Evolutionary conservation across 768 basidiomycete species (phyloP).

Genomic region (Russula virescens): DNA sequence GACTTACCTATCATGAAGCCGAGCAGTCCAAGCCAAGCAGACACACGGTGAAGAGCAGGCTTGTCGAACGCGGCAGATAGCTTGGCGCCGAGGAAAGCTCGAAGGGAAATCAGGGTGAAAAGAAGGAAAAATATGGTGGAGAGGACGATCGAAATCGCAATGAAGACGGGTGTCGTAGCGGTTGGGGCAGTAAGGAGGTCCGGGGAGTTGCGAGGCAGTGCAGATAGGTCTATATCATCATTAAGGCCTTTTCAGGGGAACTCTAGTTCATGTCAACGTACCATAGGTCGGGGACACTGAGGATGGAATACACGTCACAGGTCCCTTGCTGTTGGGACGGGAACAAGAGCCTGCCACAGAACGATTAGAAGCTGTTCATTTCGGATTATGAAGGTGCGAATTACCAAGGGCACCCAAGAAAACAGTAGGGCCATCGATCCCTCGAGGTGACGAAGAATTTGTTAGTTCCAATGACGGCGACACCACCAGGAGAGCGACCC

Average conservation of each 20-base stretch:
- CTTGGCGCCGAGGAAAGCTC: conserved; percentile 55
- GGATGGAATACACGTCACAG: conserved; percentile 50
- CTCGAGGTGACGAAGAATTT: conserved; percentile 28
- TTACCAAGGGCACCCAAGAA: conserved; percentile 65
- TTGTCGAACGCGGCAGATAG: conserved; percentile 46
- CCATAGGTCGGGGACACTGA: conserved; percentile 58
- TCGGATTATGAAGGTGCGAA: conserved; percentile 13
- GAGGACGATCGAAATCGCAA: conserved; percentile 54
- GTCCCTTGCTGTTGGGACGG: conserved; percentile 42
- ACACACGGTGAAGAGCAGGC: conserved; percentile 49
- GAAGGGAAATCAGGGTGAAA: conserved; percentile 61
- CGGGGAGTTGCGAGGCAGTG: conserved; percentile 53
- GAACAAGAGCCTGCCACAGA: conserved; percentile 58
- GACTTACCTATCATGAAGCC: conserved; percentile 66
- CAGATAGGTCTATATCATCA: conserved; percentile 49
- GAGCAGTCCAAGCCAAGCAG: conserved; percentile 71
- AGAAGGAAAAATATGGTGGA: conserved; percentile 57
- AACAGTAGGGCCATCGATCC: conserved; percentile 61
- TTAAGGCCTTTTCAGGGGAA: conserved; percentile 1
- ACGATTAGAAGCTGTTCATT: background rate
- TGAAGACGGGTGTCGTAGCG: conserved; percentile 54
- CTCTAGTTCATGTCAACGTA: conserved; percentile 32
- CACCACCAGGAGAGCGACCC: conserved; percentile 61
- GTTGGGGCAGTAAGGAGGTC: conserved; percentile 54
- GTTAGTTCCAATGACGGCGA: conserved; percentile 47